phyloP scores from a whole-genome alignment of 2,329 filamentous ascomycete genomes.

The Trichoderma aggressivum region DNA sequence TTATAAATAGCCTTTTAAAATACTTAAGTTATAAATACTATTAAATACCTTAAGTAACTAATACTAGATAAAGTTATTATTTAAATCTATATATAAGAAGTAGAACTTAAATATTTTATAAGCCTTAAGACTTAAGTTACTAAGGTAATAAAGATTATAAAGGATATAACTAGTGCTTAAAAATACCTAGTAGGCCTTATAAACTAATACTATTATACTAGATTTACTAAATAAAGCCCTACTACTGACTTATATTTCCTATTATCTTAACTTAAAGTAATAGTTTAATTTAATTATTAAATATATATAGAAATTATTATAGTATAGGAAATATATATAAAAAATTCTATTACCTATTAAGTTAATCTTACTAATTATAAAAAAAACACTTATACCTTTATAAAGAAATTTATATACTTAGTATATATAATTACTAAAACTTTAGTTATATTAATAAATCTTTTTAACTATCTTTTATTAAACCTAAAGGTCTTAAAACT shows the following conservation, averaged over 20 bases:
- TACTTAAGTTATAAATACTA: background rate
- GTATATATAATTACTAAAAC: background rate
- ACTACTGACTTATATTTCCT: too few relatives aligned
- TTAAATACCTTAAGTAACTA: background rate
- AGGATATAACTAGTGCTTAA: background rate
- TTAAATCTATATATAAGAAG: background rate
- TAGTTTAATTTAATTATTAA: too few relatives aligned
- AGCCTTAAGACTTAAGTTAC: background rate
- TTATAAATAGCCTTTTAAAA: background rate
- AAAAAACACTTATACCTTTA: background rate
- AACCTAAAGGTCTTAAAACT: background rate
- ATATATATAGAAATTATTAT: too few relatives aligned
- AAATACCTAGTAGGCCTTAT: background rate
- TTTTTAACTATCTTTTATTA: background rate
- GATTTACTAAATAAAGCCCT: too few relatives aligned
- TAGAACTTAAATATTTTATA: background rate
- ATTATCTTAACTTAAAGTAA: too few relatives aligned
- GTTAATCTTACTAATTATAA: too few relatives aligned
- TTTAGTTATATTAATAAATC: background rate
- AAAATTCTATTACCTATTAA: too few relatives aligned
- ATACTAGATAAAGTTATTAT: background rate
- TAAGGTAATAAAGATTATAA: background rate
- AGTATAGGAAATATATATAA: too few relatives aligned
- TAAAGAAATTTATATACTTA: background rate
- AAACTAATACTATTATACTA: too few relatives aligned